These are phyloP conservation scores for Mycena kentingensis DNA, from an alignment of 768 basidiomycete genomes.

Conservation along the genomic window DNA sequence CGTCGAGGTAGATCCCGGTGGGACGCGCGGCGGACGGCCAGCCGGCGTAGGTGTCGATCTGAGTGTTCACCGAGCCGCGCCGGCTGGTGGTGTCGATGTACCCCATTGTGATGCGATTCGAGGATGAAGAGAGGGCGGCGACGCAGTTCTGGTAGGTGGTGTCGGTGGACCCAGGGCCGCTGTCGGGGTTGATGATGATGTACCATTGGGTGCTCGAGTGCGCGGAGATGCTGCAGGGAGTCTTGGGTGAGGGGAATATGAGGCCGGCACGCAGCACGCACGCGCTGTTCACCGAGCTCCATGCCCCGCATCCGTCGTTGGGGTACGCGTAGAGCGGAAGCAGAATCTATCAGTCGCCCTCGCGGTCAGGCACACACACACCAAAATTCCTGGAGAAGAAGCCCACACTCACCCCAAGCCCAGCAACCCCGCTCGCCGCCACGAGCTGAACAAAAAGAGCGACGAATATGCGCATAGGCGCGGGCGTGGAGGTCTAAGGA, in stretches of 20 bases:
- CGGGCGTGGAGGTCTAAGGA: no score
- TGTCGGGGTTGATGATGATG: slow-evolving; percentile 30
- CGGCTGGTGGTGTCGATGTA: slow-evolving; percentile 25
- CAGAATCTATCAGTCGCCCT: slow-evolving; percentile 4
- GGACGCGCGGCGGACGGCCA: slow-evolving; percentile 27
- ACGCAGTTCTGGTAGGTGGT: slow-evolving; percentile 28
- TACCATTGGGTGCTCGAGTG: slow-evolving; percentile 26
- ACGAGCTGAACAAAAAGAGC: no score
- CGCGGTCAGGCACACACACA: no score
- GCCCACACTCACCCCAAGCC: no score
- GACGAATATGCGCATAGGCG: no score
- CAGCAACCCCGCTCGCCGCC: no score
- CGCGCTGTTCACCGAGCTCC: slow-evolving; percentile 7
- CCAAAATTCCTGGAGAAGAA: no score
- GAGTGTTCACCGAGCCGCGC: slow-evolving; percentile 14
- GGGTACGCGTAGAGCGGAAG: slow-evolving; percentile 7
- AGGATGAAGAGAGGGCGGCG: slow-evolving; percentile 15
- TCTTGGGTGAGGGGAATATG: not conserved
- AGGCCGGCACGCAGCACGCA: not conserved
- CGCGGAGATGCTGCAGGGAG: slow-evolving; percentile 20
- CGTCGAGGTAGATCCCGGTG: slow-evolving; percentile 33
- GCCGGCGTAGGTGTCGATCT: slow-evolving; percentile 28
- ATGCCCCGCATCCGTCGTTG: slow-evolving; percentile 2
- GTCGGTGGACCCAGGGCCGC: slow-evolving; percentile 26
- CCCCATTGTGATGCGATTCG: slow-evolving; percentile 27